Conservation (phyloP, 441 rosid genomes). For the Pelargonium australe region DNA sequence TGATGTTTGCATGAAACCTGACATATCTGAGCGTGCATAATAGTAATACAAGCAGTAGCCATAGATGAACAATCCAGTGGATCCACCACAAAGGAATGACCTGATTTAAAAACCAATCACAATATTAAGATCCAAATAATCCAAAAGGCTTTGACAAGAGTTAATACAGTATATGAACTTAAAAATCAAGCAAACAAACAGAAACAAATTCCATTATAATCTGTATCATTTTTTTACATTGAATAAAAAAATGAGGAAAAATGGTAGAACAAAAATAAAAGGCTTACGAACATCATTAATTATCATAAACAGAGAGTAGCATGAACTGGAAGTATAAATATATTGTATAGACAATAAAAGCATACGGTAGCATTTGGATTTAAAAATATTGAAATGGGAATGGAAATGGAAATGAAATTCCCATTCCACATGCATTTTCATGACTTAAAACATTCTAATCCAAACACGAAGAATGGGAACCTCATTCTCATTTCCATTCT, state of each 20-base stretch:
- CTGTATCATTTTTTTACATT: no score
- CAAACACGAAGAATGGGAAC: no score
- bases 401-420: no score
- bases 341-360: no score
- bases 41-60: constrained; percentile 47
- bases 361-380: no score
- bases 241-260: neutral
- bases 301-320: neutral
- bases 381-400: no score
- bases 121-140: neutral
- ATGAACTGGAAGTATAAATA: no score
- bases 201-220: neutral
- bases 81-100: constrained; percentile 49
- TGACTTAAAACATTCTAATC: no score
- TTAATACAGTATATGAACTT: neutral
- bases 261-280: neutral
- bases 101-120: constrained; percentile 14
- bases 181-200: neutral
- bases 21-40: constrained; percentile 45
- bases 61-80: constrained; percentile 41
- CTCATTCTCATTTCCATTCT: no score
- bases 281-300: neutral
- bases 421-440: no score
- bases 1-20: constrained; percentile 52
- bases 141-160: neutral